Evolutionary conservation across 495 filamentous ascomycete genomes (phyloP).

Genomic region (Penicillium silybi): DNA sequence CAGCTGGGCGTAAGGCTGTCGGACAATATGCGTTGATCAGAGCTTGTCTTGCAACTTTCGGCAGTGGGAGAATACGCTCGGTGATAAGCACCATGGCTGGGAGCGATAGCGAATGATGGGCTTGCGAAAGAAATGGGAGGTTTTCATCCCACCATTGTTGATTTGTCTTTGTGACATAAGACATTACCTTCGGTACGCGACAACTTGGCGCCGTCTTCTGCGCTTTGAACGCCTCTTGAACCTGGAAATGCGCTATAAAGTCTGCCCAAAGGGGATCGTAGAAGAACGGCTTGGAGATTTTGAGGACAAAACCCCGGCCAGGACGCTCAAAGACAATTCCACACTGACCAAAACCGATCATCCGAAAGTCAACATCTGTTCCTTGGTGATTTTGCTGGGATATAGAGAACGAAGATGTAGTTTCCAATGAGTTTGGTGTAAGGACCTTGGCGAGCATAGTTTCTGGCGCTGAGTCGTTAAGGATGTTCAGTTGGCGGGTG

Average conservation of each 20-base stretch:
- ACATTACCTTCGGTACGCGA: conserved; percentile 4
- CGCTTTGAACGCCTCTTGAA: not conserved
- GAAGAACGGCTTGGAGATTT: too few relatives aligned
- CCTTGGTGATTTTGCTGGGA: too few relatives aligned
- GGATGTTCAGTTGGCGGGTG: too few relatives aligned
- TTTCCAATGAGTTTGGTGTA: too few relatives aligned
- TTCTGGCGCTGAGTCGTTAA: too few relatives aligned
- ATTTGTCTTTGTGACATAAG: conserved; percentile 12
- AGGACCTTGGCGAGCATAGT: too few relatives aligned
- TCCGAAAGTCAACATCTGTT: too few relatives aligned
- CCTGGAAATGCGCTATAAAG: conserved; percentile 1
- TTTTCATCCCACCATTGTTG: conserved; percentile 22
- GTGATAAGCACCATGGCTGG: conserved; percentile 24
- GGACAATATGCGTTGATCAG: conserved; percentile 32
- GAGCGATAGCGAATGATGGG: conserved; percentile 2
- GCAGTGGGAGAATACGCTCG: conserved; percentile 37
- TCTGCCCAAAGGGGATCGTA: conserved; percentile 11
- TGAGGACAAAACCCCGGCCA: too few relatives aligned
- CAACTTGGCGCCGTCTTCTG: not conserved
- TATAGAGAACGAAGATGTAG: too few relatives aligned
- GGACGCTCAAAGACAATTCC: too few relatives aligned
- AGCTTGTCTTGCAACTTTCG: conserved; percentile 15
- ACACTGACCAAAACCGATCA: too few relatives aligned
- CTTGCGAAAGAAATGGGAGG: conserved; percentile 12
- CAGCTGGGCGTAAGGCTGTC: conserved; percentile 4